phyloP scores from a whole-genome alignment of 2,329 filamentous ascomycete species.

The Teratosphaeria epicoccoides region DNA sequence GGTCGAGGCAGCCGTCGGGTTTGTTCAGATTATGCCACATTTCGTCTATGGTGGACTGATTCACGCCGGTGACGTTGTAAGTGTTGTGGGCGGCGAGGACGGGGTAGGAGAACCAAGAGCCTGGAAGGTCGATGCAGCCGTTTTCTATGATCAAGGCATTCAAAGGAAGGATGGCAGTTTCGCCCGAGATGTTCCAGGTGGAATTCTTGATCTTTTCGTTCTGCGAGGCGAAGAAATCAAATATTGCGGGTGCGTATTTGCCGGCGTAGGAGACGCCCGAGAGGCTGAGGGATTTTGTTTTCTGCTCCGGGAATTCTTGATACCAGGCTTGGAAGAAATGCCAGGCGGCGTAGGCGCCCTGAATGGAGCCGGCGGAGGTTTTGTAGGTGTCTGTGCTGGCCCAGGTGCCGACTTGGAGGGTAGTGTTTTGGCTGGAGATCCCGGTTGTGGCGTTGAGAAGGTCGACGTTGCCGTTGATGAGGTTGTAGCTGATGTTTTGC shows the following conservation, averaged over 20 bases:
- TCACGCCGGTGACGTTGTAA: conserved; percentile 44
- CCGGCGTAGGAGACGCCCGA: conserved; percentile 47
- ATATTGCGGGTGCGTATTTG: conserved; percentile 42
- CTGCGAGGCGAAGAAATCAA: conserved; percentile 47
- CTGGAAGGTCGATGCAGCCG: conserved; percentile 44
- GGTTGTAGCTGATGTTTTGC: conserved; percentile 29
- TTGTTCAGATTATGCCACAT: conserved; percentile 36
- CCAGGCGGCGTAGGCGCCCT: conserved; percentile 42
- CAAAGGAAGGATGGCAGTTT: conserved; percentile 30
- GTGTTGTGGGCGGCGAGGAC: conserved; percentile 45
- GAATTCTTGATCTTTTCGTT: conserved; percentile 45
- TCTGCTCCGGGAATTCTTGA: conserved; percentile 25
- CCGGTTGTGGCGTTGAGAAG: conserved; percentile 45
- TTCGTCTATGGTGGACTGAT: conserved; percentile 32
- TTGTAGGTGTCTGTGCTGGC: conserved; percentile 34
- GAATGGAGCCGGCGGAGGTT: conserved; percentile 40
- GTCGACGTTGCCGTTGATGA: conserved; percentile 9
- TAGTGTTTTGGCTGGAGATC: conserved; percentile 39
- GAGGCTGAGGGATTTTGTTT: conserved; percentile 48
- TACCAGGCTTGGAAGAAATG: conserved; percentile 50
- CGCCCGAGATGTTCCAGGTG: conserved; percentile 19
- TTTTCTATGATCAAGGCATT: conserved; percentile 49
- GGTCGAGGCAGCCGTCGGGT: conserved; percentile 43
- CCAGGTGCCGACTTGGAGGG: conserved; percentile 44
- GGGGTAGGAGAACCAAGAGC: conserved; percentile 32